These are phyloP conservation scores for Claviceps monticola DNA, from an alignment of 2,329 filamentous ascomycete genomes.

Conservation along the genomic window DNA sequence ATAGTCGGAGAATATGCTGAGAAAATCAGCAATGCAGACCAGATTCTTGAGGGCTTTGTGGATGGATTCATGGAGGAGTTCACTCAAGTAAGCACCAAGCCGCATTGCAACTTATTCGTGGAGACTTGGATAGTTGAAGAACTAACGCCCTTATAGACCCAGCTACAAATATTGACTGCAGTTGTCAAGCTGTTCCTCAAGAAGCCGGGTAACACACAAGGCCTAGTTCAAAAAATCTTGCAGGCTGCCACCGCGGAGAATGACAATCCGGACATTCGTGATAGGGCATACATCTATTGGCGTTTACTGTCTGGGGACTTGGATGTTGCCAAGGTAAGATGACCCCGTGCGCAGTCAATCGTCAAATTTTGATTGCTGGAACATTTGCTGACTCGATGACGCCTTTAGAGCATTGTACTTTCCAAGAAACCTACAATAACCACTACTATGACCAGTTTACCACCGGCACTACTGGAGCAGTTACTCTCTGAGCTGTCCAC, in stretches of 20 bases:
- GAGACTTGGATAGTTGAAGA: background rate
- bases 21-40: constrained; percentile 97
- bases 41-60: constrained; percentile 82
- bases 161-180: constrained; percentile 91
- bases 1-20: constrained; percentile 98
- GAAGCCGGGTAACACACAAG: constrained; percentile 84
- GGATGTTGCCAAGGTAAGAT: constrained; percentile 64
- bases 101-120: background rate
- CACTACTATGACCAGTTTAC: constrained; percentile 83
- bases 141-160: constrained; percentile 46
- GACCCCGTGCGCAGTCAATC: too few relatives aligned
- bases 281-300: constrained; percentile 98
- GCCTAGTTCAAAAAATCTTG: constrained; percentile 84
- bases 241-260: constrained; percentile 87
- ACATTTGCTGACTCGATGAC: background rate
- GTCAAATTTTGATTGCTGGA: background rate
- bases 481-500: constrained; percentile 88
- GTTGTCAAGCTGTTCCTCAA: constrained; percentile 97
- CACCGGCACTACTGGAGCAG: constrained; percentile 70
- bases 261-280: constrained; percentile 94
- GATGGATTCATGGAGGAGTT: constrained; percentile 95
- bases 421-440: constrained; percentile 90
- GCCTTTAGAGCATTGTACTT: constrained; percentile 60
- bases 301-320: constrained; percentile 85
- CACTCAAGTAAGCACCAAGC: constrained; percentile 50